Evolutionary conservation across 805 yeast species (phyloP).

Genomic region (Scheffersomyces lignosus): DNA sequence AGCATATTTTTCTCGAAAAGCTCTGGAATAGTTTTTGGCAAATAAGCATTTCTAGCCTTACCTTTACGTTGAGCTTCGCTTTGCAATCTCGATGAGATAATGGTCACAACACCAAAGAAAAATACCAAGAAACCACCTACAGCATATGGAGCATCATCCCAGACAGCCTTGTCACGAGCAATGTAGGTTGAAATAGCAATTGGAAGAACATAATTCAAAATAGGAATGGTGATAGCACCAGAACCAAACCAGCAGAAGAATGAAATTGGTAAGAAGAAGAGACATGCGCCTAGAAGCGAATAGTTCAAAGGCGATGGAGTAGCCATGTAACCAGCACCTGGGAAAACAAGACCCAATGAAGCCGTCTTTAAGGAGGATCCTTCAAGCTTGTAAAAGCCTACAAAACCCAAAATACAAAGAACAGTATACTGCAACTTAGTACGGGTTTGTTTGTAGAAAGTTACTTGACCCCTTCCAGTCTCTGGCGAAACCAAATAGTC

Average conservation of each 20-base stretch:
- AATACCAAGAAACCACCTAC: constrained; percentile 1
- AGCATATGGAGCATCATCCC: constrained; percentile 4
- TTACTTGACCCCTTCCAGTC: background rate
- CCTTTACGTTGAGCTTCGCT: constrained; percentile 1
- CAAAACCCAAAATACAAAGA: background rate
- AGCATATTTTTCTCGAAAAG: constrained; percentile 3
- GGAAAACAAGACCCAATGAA: constrained; percentile 6
- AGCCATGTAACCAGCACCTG: constrained; percentile 7
- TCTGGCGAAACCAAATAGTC: background rate
- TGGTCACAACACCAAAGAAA: constrained; percentile 1
- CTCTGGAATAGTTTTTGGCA: constrained; percentile 6
- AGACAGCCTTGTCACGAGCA: constrained; percentile 1
- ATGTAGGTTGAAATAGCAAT: constrained; percentile 5
- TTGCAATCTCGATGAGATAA: constrained; percentile 3
- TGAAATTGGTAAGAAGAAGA: constrained; percentile 4
- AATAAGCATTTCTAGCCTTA: constrained; percentile 3
- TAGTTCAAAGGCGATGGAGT: constrained; percentile 3
- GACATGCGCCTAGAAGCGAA: constrained; percentile 1
- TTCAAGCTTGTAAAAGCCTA: background rate
- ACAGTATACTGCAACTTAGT: background rate
- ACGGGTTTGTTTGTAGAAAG: background rate
- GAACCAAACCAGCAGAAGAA: constrained; percentile 9
- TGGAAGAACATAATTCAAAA: constrained; percentile 5
- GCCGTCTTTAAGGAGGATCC: constrained; percentile 1
- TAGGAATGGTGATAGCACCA: constrained; percentile 6